Base-by-base conservation (phyloP, 345 rosid genomes). In the Aquilaria malaccensis region DNA sequence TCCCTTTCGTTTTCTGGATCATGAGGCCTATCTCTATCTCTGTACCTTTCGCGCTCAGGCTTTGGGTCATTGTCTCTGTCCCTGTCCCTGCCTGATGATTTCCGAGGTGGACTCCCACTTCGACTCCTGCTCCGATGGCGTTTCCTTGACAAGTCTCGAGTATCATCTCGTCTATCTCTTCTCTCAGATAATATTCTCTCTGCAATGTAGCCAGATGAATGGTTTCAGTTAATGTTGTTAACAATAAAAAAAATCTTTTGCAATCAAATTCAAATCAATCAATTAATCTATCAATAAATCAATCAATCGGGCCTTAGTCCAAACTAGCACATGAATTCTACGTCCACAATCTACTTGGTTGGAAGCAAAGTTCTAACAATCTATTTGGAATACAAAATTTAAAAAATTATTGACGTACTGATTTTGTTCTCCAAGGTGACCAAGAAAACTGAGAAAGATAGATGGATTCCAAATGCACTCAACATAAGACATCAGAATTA, bases 31-130 rank as follows among this genome's bases (percentile, higher is more conserved):
- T 79, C 83, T 50, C 88, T 81, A 22, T 80, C 88, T 64, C 74
- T 68, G 52, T 68, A 69, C 74, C 72, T 68, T 46, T 74, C 79
- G n/a, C 67, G 69, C 29, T 77, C 81, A 52, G 76, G 77, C 29
- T 75, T 85, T 49, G 69, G 37, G 65, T 67, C 74, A 50, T 65
- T 73, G 58, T 75, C 82, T 51, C 80, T 80, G 30, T 68, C 76
- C 67, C 70, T 74, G 45, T 79, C 89, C 49, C 81, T 75, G 67
- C 64, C 74, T 61, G 85, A 74, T 69, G 82, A 66, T 77, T 82
- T 88, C 47, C 78, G 70, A 10, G 80, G 91, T 5, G 99, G 97
- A 67, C 96, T 95, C 68, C 64, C 68, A 60, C 95, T 91, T 63
- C 52, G 71, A 66, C 88, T 84, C 70, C 65, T 73, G 72, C 84